Evolutionary conservation across 768 basidiomycete species (phyloP), one percentile per base, ranked within the genome.

Genomic region (Hypholoma sublateritium): DNA sequence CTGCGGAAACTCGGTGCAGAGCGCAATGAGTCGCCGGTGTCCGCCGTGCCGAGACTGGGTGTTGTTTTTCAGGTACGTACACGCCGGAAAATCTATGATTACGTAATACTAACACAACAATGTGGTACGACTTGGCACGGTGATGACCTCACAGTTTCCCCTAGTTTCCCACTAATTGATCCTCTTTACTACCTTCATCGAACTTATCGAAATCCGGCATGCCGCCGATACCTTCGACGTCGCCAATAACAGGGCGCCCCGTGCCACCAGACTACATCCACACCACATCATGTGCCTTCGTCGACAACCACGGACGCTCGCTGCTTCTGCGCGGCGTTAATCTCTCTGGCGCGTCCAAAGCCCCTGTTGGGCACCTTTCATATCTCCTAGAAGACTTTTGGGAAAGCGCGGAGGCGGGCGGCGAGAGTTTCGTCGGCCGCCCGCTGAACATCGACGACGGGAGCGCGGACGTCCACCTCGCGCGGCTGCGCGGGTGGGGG

Each of bases 291-390:
- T 83, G 81, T 62, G 80, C 83, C 51, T 93, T 93, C 65, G 83
- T 92, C 65, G 91, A 93, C 71, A 79, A 78, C 53, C 70, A 76
- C 51, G 89, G 92, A 19, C 84, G 93, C 45, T 88, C 88, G 0
- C 71, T 96, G 17, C 76, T 98, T 14, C 78, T 99, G 0, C 85
- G 96, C 52, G 97, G 97, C n/a, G 91, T 98, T 43, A 99, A 99
- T 70, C 83, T 98, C 45, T 89, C 92, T 12, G 93, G 93, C 7
- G 86, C 93, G 1, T 84, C 88, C 46, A 99, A 99, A 68, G 86
- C 89, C 0, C 95, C 96, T 0, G 67, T 85, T 0, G 83, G 79
- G 46, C 80, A 84, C 55, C 91, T 86, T 0, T 88, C 88, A 0
- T 80, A 90, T 57, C 63, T 83, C 25, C 77, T 86, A 1, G 83